phyloP scores from a whole-genome alignment of 2,329 filamentous ascomycete species.

The Claviceps digitariae region DNA sequence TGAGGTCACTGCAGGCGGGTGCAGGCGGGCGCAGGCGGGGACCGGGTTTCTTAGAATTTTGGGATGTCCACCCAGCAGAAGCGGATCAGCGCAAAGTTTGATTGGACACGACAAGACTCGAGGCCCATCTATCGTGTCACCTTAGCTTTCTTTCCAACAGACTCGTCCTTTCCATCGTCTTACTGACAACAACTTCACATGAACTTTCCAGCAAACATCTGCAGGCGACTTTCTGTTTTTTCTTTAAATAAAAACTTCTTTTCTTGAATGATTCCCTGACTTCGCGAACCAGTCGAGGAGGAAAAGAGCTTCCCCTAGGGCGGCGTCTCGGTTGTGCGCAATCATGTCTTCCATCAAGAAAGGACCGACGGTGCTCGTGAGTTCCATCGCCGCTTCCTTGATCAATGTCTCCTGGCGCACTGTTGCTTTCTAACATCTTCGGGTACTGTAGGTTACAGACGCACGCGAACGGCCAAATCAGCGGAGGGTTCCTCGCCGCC shows the following conservation, averaged over 20 bases:
- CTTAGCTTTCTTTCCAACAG: neutral
- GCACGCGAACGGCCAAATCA: conserved; percentile 22
- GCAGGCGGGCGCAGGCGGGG: neutral
- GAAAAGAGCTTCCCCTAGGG: neutral
- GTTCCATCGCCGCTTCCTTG: conserved; percentile 6
- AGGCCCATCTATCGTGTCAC: neutral
- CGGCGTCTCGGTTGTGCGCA: neutral
- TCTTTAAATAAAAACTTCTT: neutral
- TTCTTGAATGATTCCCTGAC: neutral
- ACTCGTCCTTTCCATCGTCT: neutral
- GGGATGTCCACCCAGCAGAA: neutral
- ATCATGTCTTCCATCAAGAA: conserved; percentile 36
- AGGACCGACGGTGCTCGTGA: conserved; percentile 48
- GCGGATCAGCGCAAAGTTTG: neutral
- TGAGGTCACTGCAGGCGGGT: neutral
- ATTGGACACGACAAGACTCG: neutral
- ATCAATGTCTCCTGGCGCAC: neutral
- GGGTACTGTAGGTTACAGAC: conserved; percentile 21
- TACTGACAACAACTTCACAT: neutral
- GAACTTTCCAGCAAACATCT: neutral
- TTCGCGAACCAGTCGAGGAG: neutral
- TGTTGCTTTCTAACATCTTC: conserved; percentile 5
- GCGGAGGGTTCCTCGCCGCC: conserved; percentile 20
- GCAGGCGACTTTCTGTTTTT: neutral
- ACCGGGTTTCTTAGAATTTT: too few relatives aligned